Evolutionary conservation across 345 rosid genomes (phyloP).

Genomic region (Kernera saxatilis): DNA sequence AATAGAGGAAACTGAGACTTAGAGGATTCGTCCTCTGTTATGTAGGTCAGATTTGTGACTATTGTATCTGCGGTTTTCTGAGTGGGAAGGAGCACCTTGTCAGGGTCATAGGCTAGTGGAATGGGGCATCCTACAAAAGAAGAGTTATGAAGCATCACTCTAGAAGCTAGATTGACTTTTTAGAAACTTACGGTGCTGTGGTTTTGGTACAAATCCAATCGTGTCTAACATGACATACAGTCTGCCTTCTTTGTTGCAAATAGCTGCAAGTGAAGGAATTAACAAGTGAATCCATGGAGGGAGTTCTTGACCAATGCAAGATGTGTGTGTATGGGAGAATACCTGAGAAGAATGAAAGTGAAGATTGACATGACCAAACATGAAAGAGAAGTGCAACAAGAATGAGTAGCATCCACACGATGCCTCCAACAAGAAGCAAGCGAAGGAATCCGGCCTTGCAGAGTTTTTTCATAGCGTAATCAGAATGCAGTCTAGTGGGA

Average conservation of each 20-base stretch:
- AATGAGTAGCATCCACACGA: conserved; percentile 83
- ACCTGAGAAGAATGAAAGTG: conserved; percentile 79
- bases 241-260: conserved; percentile 81
- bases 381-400: conserved; percentile 64
- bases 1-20: conserved; percentile 56
- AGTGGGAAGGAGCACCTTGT: conserved; percentile 59
- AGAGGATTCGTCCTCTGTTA: conserved; percentile 52
- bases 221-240: conserved; percentile 58
- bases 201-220: conserved; percentile 65
- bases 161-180: background rate
- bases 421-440: conserved; percentile 73
- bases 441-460: conserved; percentile 79
- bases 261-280: conserved; percentile 55
- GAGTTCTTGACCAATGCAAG: background rate
- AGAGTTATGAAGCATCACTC: background rate
- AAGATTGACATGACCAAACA: conserved; percentile 86
- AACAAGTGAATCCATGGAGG: no score
- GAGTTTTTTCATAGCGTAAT: conserved; percentile 42
- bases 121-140: conserved; percentile 64
- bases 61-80: conserved; percentile 50
- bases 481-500: conserved; percentile 44
- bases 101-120: conserved; percentile 60
- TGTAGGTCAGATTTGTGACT: conserved; percentile 52
- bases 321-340: background rate
- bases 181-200: conserved; percentile 76